Evolutionary conservation across 768 basidiomycete genomes (phyloP).

Genomic region (Podaxis sp.): DNA sequence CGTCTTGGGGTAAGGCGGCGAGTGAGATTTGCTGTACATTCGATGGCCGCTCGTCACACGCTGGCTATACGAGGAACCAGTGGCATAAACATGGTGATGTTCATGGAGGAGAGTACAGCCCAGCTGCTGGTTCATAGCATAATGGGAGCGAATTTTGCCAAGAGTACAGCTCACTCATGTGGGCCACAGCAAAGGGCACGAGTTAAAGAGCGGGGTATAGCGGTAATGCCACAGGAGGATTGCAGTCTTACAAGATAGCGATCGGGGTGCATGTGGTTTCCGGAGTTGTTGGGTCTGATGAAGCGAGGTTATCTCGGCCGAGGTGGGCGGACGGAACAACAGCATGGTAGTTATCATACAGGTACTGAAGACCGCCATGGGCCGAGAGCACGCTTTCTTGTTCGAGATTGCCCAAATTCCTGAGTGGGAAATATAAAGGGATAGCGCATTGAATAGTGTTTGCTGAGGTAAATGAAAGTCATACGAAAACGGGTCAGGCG

Average conservation of each 20-base stretch:
- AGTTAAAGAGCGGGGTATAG: background rate
- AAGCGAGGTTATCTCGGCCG: no score
- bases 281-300: no score
- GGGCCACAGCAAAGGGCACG: background rate
- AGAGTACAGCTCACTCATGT: background rate
- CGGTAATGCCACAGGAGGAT: background rate
- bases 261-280: no score
- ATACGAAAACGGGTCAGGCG: background rate
- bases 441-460: constrained; percentile 15
- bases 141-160: background rate
- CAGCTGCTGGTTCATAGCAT: background rate
- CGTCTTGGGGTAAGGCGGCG: no score
- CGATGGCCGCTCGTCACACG: no score
- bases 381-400: constrained; percentile 14
- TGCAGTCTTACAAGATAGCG: background rate
- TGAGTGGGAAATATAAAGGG: constrained; percentile 13
- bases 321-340: constrained; percentile 20
- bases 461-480: constrained; percentile 8
- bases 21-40: no score
- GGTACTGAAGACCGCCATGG: constrained; percentile 13
- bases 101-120: background rate
- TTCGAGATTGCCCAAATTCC: constrained; percentile 19
- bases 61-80: no score
- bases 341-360: constrained; percentile 41
- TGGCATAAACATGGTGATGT: no score